Base-by-base conservation (phyloP, 305 asterid genomes). In the Solanum hybrid region DNA sequence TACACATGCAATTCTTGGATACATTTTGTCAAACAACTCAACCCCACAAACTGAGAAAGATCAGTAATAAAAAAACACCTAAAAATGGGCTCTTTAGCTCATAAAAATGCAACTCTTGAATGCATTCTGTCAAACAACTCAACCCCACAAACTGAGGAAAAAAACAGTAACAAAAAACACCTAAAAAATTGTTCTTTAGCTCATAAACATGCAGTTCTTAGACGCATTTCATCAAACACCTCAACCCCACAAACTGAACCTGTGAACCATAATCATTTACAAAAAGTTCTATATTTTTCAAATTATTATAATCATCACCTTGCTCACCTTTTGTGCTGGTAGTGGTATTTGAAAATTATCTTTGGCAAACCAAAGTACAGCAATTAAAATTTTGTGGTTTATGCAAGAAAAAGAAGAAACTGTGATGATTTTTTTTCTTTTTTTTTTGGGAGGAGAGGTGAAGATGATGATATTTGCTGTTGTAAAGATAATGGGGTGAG, bases 311-410 rank as follows among this genome's bases (percentile, higher is more conserved):
- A 2, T 40, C 35, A 40, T 72, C 27, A 29, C 19, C 79, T 40
- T 87, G 9, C 34, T 40, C 82, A 75, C 89, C 86, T 75, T 87
- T 75, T 45, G 86, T 87, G 64, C 26, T 80, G n/a, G 29, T 76
- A 71, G 32, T 19, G 42, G 87, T 77, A 82, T 85, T 36, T 86
- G 75, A 89, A 32, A 42, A 89, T 29, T 72, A 85, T 71, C 31
- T 86, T 37, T 42, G 60, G 75, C 75, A 88, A 88, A 88, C 87
- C 31, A 17, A 38, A 36, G 88, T 17, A n/a, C 80, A 73, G 88
- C 86, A 92, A 88, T 89, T 89, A 92, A 92, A 94, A 90, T 31
- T 89, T 88, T 85, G 36, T 80, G 85, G 29, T 87, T 66, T 36
- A 69, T 36, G 85, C 81, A 87, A 29, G 85, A 82, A 92, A 40